Conservation (phyloP, 2,329 filamentous ascomycete genomes). For the Microdochium bolleyi region DNA sequence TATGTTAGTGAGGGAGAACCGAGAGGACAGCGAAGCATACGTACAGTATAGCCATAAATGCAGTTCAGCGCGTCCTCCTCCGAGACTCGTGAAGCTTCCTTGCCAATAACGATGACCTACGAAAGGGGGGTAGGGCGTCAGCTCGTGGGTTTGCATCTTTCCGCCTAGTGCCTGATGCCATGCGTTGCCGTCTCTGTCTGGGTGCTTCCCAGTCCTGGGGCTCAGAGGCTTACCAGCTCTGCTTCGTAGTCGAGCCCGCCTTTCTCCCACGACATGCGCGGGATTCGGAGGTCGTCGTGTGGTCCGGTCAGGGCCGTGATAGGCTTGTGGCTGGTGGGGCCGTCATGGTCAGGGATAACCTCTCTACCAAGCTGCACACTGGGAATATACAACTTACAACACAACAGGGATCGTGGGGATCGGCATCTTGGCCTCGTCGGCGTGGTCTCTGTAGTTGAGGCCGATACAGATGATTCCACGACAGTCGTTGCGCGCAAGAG, state of each 20-base stretch:
- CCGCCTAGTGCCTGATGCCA: no score
- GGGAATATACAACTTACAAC: conserved; percentile 34
- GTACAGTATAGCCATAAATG: conserved; percentile 51
- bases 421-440: conserved; percentile 40
- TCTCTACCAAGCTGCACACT: no score
- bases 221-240: conserved; percentile 31
- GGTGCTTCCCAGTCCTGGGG: not conserved
- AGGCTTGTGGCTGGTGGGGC: conserved; percentile 40
- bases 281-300: conserved; percentile 39
- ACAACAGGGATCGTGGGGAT: conserved; percentile 47
- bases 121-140: not conserved
- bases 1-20: not conserved
- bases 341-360: no score
- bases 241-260: conserved; percentile 50
- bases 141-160: no score
- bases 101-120: conserved; percentile 36
- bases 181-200: not conserved
- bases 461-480: conserved; percentile 53
- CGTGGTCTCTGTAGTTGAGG: conserved; percentile 36
- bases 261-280: conserved; percentile 41
- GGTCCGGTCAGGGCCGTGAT: conserved; percentile 44
- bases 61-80: conserved; percentile 50
- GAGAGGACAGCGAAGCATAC: no score
- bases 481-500: conserved; percentile 36
- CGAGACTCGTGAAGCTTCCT: conserved; percentile 37